Base-by-base conservation (phyloP, 1,139 yeast genomes). In the Suhomyces ambrosiae region DNA sequence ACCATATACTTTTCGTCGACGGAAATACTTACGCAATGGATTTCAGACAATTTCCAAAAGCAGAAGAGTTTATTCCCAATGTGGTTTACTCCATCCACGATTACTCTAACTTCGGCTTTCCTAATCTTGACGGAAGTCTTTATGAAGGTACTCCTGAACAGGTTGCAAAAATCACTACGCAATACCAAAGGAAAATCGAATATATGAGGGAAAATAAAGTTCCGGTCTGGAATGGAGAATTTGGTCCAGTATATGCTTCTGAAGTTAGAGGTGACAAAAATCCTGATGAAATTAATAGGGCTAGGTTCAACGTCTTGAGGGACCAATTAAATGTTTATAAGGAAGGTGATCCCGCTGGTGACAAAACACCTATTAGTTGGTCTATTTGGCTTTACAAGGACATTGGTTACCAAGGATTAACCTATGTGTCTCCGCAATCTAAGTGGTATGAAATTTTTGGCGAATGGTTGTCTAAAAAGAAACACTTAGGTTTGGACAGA, bases 171-270 rank as follows among this genome's bases (percentile, higher is more conserved):
- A 46, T 71, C 35, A 50, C 54, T 41, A 42, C 40, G 17, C 71
- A 63, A 44, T 71, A 66, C 48, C 56, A 61, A 32, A 53, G 75
- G 33, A 71, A 71, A 48, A 51, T 71, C 40, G 67, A 68, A 46
- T 68, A 63, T 50, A 68, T 68, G 71, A 37, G 18, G 12, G 42
- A 37, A 63, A 46, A 45, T 32, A 51, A 60, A 13, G 72, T 70
- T 4, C 76, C 76, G 3, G 75, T 71, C n/a, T 71, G 76, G 76
- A 71, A 71, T 46, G 76, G 77, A 12, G 77, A 71, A 50, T 71
- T 69, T 46, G 77, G 77, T 13, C 76, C 77, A 3, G 76, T 71
- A 15, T 71, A 71, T 48, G 68, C 73, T 8, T 58, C 68, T 8
- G 56, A 61, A 31, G 60, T 53, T 19, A 61, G 76, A 41, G 75